Percentiles rank a stretch among this genome's conserved stretches.
These are phyloP conservation scores for Anthracocystis walkeri DNA, from an alignment of 1,284 basidiomycete species.

Conservation along the genomic window DNA sequence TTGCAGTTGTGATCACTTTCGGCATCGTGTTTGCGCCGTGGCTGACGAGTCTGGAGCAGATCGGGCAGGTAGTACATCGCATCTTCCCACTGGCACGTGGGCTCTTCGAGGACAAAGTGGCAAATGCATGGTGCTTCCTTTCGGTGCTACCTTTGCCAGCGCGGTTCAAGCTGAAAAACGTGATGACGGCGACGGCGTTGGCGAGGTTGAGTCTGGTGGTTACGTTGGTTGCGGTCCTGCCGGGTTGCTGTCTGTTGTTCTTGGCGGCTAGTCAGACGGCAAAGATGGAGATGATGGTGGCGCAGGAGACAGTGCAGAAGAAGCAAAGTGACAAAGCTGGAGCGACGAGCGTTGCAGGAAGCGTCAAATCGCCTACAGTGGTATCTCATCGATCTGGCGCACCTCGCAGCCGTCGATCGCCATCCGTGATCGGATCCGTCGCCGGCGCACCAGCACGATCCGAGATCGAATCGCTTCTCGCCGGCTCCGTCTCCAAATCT, in stretches of 20 bases:
- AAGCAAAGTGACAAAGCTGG: background rate
- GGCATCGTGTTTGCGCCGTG: constrained; percentile 80
- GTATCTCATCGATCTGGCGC: constrained; percentile 24
- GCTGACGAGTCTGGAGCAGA: constrained; percentile 75
- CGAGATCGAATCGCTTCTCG: constrained; percentile 55
- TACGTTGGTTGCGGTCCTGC: constrained; percentile 69
- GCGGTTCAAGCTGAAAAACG: constrained; percentile 55
- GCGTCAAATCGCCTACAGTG: constrained; percentile 10
- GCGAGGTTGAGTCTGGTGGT: constrained; percentile 69
- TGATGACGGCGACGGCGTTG: constrained; percentile 51
- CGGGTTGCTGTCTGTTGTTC: constrained; percentile 60
- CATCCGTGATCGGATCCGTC: constrained; percentile 42
- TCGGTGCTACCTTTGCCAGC: constrained; percentile 60
- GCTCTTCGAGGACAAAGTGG: constrained; percentile 94
- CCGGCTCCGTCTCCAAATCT: constrained; percentile 44
- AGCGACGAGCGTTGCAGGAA: constrained; percentile 15
- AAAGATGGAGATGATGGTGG: constrained; percentile 62
- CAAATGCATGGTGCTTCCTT: constrained; percentile 83
- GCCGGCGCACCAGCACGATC: constrained; percentile 31
- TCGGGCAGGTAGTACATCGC: constrained; percentile 77
- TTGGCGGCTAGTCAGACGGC: constrained; percentile 59
- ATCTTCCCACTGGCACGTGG: constrained; percentile 92
- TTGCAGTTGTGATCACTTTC: constrained; percentile 74
- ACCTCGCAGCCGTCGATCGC: constrained; percentile 36
- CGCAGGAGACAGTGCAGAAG: constrained; percentile 26